Conservation (phyloP, 148 eudicot genomes). For the Diospyros lotus region DNA sequence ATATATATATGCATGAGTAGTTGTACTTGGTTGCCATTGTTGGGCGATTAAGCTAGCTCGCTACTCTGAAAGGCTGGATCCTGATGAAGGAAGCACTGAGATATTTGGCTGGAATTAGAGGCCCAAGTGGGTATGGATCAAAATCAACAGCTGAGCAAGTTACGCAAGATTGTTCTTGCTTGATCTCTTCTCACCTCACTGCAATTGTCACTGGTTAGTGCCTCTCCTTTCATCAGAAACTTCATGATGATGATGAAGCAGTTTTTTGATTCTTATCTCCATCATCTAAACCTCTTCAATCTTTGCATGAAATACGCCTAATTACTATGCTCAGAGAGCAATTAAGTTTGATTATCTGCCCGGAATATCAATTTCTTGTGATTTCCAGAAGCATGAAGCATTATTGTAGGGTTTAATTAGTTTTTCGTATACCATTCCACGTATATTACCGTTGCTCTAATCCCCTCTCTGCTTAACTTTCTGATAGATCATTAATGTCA, state of each 20-base stretch:
- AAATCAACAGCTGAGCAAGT: constrained; percentile 86
- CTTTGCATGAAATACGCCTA: background rate
- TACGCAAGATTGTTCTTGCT: constrained; percentile 35
- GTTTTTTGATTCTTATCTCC: background rate
- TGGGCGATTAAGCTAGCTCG: too few species aligned
- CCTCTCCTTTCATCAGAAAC: background rate
- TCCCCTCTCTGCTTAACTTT: background rate
- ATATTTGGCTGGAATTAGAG: constrained; percentile 75
- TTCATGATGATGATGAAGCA: background rate
- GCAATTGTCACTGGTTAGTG: constrained; percentile 80
- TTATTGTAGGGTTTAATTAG: too few species aligned
- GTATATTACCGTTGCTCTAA: background rate
- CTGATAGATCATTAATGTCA: background rate
- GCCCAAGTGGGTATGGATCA: constrained; percentile 91
- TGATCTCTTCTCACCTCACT: constrained; percentile 46
- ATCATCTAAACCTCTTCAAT: background rate
- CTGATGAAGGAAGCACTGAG: constrained; percentile 68
- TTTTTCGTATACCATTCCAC: too few species aligned
- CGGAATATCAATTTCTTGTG: background rate
- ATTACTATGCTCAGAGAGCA: background rate
- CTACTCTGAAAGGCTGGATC: background rate
- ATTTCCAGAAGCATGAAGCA: too few species aligned
- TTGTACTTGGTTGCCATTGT: too few species aligned
- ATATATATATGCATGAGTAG: constrained; percentile 14
- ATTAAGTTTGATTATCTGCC: background rate